A percentile compares a stretch with the other conserved stretches of the same genome.
Evolutionary conservation across 1,139 yeast genomes (phyloP).

Genomic region (Suhomyces ambrosiae): DNA sequence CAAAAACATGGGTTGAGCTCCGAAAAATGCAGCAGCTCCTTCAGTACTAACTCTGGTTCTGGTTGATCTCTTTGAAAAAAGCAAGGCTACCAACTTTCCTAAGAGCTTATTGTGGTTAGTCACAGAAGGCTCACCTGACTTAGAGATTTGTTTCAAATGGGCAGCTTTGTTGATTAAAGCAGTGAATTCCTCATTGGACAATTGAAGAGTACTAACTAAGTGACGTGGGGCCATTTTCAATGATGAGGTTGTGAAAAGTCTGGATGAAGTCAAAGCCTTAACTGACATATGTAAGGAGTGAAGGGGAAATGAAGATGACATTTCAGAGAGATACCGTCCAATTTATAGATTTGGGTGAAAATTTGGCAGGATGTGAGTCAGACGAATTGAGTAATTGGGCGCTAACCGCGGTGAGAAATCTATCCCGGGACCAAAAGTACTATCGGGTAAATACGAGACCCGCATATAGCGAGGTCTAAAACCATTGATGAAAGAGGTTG

Average conservation of each 20-base stretch:
- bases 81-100: conserved; percentile 80
- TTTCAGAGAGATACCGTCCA: conserved; percentile 3
- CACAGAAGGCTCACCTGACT: conserved; percentile 49
- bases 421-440: conserved; percentile 12
- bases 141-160: conserved; percentile 58
- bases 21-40: conserved; percentile 91
- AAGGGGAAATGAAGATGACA: background rate
- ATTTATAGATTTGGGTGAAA: conserved; percentile 12
- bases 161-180: conserved; percentile 70
- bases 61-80: conserved; percentile 90
- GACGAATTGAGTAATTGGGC: conserved; percentile 20
- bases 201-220: conserved; percentile 75
- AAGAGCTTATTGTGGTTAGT: conserved; percentile 56
- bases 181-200: conserved; percentile 67
- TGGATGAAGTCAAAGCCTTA: conserved; percentile 10
- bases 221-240: conserved; percentile 54
- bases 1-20: conserved; percentile 94
- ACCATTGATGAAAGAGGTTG: no score
- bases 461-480: conserved; percentile 1
- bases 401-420: conserved; percentile 29
- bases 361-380: conserved; percentile 16
- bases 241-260: conserved; percentile 14
- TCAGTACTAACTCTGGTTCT: conserved; percentile 93
- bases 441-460: conserved; percentile 1
- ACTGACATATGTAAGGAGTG: conserved; percentile 11